Evolutionary conservation across 345 rosid species (phyloP), one percentile per base, ranked within the genome.

Genomic region (Combretum micranthum): DNA sequence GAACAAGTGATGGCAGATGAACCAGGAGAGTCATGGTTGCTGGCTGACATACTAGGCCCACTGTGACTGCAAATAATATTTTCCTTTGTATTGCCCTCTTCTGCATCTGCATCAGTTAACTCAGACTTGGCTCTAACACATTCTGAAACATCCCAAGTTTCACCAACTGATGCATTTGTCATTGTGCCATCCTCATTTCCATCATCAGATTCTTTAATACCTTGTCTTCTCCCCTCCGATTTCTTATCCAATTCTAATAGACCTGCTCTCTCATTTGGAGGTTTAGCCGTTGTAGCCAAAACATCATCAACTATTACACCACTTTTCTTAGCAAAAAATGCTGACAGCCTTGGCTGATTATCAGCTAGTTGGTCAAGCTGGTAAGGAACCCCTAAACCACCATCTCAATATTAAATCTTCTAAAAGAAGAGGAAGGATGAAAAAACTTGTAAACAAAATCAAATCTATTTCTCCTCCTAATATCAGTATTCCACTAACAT

Each of bases 291-390:
- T 32, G 39, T 3, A 4, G 39, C 39, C 20, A 57, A 64, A 71
- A 59, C 62, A 64, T 50, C 68, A 48, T 80, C 71, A 54, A 71
- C 59, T 16, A 50, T 48, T 22, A 25, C 50, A 56, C 53, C 63
- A 60, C 72, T 65, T 66, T 78, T 77, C 55, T 64, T 53, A 52
- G 82, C 53, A 66, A 92, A 88, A 80, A 92, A 88, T 57, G 75
- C 76, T 50, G 93, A 86, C 79, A 92, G 67, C 69, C 79, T 88
- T 23, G 96, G 95, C 62, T 92, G 96, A 69, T 82, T 86, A 78
- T 65, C 77, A 52, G 80, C 80, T 71, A 86, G 78, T 61, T 88
- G 96, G 63, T 88, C 88, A 45, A 92, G 89, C 74, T 92, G 90
- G 73, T 92, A 92, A 53, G 96, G 88, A 72, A 79, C 77, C 96